These are phyloP conservation scores for Naganishia kalamii DNA, from an alignment of 768 basidiomycete genomes.

Conservation along the genomic window DNA sequence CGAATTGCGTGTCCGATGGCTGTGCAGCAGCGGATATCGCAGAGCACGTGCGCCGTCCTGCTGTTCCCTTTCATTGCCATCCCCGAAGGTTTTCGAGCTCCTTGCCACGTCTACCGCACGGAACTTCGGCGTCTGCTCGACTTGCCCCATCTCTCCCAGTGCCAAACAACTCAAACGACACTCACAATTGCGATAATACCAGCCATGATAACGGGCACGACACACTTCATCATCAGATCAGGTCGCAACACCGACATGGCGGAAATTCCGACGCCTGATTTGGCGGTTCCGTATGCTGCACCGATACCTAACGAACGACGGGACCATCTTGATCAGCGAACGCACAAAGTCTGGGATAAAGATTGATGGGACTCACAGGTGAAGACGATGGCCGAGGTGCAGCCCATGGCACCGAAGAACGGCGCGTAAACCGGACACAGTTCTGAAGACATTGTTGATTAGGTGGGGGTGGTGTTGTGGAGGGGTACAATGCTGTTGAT, in stretches of 20 bases:
- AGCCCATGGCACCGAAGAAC: conserved; percentile 97
- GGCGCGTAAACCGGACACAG: conserved; percentile 74
- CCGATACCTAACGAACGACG: no score
- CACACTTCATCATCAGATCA: conserved; percentile 94
- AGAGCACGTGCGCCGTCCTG: no score
- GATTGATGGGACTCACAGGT: conserved; percentile 64
- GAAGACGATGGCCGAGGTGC: conserved; percentile 93
- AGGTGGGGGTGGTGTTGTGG: neutral
- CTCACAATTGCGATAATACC: conserved; percentile 94
- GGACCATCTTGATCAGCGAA: no score
- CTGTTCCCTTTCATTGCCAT: no score
- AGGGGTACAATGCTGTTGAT: neutral
- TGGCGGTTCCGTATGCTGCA: conserved; percentile 82
- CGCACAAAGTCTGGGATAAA: no score
- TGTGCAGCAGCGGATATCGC: no score
- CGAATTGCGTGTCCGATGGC: no score
- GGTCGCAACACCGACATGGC: conserved; percentile 97
- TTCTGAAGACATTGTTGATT: conserved; percentile 41
- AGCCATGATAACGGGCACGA: conserved; percentile 97
- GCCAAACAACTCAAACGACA: conserved; percentile 27
- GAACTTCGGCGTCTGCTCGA: no score
- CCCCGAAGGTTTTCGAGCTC: no score
- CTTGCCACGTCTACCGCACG: neutral
- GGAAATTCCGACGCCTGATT: conserved; percentile 68
- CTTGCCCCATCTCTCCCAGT: neutral